phyloP scores from a whole-genome alignment of 2,329 filamentous ascomycete species.

The Trichoderma polysporum region DNA sequence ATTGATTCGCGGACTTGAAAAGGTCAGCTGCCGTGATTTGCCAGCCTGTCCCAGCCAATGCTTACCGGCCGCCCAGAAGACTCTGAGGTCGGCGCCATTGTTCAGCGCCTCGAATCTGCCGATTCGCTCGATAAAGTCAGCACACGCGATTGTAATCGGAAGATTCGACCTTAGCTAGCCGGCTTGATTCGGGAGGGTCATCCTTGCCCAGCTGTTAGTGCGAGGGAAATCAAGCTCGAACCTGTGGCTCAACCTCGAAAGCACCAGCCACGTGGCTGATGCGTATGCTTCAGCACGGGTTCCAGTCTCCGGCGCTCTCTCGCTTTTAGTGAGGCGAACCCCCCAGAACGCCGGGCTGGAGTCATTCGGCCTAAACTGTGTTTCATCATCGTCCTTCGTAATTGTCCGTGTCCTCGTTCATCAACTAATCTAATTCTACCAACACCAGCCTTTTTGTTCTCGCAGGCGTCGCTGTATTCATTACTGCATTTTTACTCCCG shows the following conservation, averaged over 20 bases:
- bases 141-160: not conserved
- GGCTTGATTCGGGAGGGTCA: conserved; percentile 6
- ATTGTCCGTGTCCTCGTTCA: conserved; percentile 2
- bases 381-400: conserved; percentile 13
- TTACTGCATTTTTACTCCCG: not conserved
- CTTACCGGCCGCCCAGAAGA: conserved; percentile 34
- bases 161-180: conserved; percentile 10
- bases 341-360: conserved; percentile 2
- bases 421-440: conserved; percentile 1
- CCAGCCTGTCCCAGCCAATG: not conserved
- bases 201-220: not conserved
- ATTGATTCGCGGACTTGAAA: conserved; percentile 37
- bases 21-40: conserved; percentile 22
- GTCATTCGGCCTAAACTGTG: conserved; percentile 13
- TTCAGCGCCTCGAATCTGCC: conserved; percentile 25
- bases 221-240: conserved; percentile 1
- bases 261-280: conserved; percentile 17
- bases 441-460: not conserved
- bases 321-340: not conserved
- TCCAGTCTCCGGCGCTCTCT: not conserved
- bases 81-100: conserved; percentile 37
- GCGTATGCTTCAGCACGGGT: not conserved
- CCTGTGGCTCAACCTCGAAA: conserved; percentile 9
- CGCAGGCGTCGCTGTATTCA: not conserved
- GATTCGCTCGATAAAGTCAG: conserved; percentile 2